A percentile compares a stretch with the other conserved stretches of the same genome.
These are phyloP conservation scores for Choiromyces venosus DNA, from an alignment of 495 filamentous ascomycete species.

Conservation along the genomic window DNA sequence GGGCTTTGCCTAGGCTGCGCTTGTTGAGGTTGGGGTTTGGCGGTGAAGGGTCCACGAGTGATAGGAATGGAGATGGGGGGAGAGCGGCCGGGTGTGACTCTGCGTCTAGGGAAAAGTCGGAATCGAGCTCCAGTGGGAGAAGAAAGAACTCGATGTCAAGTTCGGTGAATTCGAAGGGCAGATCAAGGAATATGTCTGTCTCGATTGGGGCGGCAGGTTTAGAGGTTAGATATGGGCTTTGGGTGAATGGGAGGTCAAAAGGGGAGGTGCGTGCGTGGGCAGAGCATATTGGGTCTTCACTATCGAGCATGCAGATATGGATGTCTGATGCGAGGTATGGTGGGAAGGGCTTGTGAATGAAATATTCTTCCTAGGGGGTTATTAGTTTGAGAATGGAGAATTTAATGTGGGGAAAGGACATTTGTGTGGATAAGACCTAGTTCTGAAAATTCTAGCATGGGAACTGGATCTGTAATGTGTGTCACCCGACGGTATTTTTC, in stretches of 20 bases:
- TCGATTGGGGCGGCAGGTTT: too few species aligned
- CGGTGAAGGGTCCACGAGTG: neutral
- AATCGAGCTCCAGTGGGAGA: too few species aligned
- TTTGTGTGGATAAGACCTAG: conserved; percentile 14
- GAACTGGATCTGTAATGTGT: conserved; percentile 22
- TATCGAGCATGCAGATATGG: conserved; percentile 6
- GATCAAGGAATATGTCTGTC: too few species aligned
- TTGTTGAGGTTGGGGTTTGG: conserved; percentile 5
- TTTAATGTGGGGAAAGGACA: too few species aligned
- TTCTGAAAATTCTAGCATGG: conserved; percentile 17
- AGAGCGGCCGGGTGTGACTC: neutral
- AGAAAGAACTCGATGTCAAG: too few species aligned
- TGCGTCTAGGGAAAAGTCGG: neutral
- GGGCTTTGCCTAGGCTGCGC: conserved; percentile 18
- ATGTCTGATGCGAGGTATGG: conserved; percentile 20
- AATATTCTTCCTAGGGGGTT: conserved; percentile 21
- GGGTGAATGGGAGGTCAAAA: conserved; percentile 7
- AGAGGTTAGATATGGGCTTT: too few species aligned
- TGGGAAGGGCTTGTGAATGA: conserved; percentile 20
- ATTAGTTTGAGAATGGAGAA: neutral
- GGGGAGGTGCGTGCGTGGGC: neutral
- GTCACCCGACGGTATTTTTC: conserved; percentile 28
- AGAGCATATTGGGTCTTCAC: conserved; percentile 3
- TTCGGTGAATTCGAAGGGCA: neutral
- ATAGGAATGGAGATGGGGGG: neutral